phyloP scores from a whole-genome alignment of 2,329 filamentous ascomycete species.

The Ceratocystis ficicola region DNA sequence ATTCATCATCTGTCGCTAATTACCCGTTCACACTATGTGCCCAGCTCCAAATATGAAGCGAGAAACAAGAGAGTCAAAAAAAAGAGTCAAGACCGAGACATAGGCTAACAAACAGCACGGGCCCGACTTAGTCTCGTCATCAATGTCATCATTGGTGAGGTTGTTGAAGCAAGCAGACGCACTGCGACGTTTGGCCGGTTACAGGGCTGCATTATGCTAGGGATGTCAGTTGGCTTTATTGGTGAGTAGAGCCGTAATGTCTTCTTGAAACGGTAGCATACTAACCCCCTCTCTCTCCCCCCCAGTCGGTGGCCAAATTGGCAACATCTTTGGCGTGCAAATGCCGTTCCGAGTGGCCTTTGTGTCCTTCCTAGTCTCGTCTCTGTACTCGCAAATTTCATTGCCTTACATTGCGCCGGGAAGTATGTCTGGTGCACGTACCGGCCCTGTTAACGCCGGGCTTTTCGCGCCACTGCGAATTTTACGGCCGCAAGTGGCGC shows the following conservation, averaged over 20 bases:
- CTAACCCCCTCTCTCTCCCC: neutral
- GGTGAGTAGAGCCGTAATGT: conserved; percentile 29
- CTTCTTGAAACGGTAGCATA: neutral
- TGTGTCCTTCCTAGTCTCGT: conserved; percentile 39
- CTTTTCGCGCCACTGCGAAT: conserved; percentile 54
- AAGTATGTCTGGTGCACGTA: conserved; percentile 29
- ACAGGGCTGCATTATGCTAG: conserved; percentile 56
- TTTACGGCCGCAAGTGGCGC: conserved; percentile 45
- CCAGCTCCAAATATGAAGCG: too few relatives aligned
- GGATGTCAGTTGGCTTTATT: conserved; percentile 51
- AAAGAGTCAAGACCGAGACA: neutral
- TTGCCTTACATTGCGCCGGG: conserved; percentile 42
- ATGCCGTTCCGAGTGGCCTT: conserved; percentile 55
- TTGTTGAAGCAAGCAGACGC: conserved; percentile 46
- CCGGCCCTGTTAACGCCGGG: conserved; percentile 33
- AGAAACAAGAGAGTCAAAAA: too few relatives aligned
- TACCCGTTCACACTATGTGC: too few relatives aligned
- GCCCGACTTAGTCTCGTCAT: conserved; percentile 39
- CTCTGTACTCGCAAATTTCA: conserved; percentile 33
- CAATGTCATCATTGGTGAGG: conserved; percentile 56
- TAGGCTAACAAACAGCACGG: neutral
- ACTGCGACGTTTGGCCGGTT: conserved; percentile 55
- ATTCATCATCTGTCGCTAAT: too few relatives aligned
- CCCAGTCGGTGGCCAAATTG: conserved; percentile 49
- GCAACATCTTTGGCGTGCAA: conserved; percentile 49